These are phyloP conservation scores for Raddia distichophylla DNA, from an alignment of 176 grass and related monocot species.

Conservation along the genomic window DNA sequence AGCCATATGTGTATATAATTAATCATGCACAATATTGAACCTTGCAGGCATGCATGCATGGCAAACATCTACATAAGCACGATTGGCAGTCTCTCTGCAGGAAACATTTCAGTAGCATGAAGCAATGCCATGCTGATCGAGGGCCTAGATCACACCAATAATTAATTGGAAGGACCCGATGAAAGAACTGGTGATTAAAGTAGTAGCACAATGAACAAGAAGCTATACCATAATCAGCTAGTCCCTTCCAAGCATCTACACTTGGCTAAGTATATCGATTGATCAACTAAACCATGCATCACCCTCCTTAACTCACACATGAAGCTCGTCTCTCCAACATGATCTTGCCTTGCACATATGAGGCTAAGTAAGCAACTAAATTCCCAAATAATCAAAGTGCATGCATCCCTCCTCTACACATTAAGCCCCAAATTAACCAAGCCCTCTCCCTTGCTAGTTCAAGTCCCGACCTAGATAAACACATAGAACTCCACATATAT, in stretches of 20 bases:
- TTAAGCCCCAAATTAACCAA: conserved; percentile 1
- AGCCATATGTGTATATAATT: background rate
- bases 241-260: background rate
- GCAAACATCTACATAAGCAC: background rate
- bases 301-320: background rate
- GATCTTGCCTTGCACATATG: background rate
- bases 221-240: background rate
- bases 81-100: background rate
- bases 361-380: conserved; percentile 13
- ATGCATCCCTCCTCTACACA: conserved; percentile 30
- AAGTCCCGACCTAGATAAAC: conserved; percentile 6
- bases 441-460: background rate
- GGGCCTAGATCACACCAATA: background rate
- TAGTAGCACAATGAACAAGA: background rate
- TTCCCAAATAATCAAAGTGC: conserved; percentile 32
- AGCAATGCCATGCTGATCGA: background rate
- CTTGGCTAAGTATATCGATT: background rate
- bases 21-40: background rate
- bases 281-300: background rate
- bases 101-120: background rate
- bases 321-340: conserved; percentile 17
- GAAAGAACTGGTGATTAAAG: background rate
- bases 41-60: background rate
- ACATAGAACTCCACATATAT: background rate
- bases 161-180: background rate